Evolutionary conservation across 2,329 filamentous ascomycete species (phyloP).

Genomic region (Botrytis porri): DNA sequence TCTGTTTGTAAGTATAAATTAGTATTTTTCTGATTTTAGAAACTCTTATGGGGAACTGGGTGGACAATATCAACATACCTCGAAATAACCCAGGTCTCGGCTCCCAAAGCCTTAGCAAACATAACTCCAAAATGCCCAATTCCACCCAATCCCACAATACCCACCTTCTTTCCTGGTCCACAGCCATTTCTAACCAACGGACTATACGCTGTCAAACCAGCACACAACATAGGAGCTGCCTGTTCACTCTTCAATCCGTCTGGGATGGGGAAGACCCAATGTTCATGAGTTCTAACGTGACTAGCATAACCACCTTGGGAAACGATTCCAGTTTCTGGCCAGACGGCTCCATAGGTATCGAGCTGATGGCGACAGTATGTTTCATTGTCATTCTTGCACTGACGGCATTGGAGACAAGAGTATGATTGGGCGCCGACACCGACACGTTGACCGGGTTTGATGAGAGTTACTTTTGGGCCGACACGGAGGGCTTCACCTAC

Average conservation of each 20-base stretch:
- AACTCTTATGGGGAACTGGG: background rate
- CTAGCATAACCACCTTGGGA: constrained; percentile 63
- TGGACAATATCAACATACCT: constrained; percentile 36
- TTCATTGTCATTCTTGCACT: constrained; percentile 54
- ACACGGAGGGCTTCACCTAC: constrained; percentile 67
- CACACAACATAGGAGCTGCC: constrained; percentile 80
- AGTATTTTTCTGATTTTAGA: background rate
- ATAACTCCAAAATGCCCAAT: constrained; percentile 70
- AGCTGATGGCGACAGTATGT: constrained; percentile 51
- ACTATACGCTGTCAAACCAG: constrained; percentile 75
- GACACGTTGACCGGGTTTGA: constrained; percentile 52
- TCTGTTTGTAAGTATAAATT: background rate
- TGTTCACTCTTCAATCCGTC: constrained; percentile 60
- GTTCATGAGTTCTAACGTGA: constrained; percentile 72
- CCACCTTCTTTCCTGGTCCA: constrained; percentile 76
- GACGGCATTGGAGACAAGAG: constrained; percentile 52
- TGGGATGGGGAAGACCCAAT: constrained; percentile 70
- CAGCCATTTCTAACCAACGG: constrained; percentile 73
- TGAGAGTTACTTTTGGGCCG: constrained; percentile 59
- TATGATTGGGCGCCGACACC: constrained; percentile 54
- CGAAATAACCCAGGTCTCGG: constrained; percentile 61
- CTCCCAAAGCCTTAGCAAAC: constrained; percentile 65
- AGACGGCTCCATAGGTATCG: constrained; percentile 50
- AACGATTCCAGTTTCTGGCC: constrained; percentile 58
- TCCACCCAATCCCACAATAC: constrained; percentile 69